Conservation (phyloP, 352 stramenopile species). For the Phytopythium aichiense region DNA sequence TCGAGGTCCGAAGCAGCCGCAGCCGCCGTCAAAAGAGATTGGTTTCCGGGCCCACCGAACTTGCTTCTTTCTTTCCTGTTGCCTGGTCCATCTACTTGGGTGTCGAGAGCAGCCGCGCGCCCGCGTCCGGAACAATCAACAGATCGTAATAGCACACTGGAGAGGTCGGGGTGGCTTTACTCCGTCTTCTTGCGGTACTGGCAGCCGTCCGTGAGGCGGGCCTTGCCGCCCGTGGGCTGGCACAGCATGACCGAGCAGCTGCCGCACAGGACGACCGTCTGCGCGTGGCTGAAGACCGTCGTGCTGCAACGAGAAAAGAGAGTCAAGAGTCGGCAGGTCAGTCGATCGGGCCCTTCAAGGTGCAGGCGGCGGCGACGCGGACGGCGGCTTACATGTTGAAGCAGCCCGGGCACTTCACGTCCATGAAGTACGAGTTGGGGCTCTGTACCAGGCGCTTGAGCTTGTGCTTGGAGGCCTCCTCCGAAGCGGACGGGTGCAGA, state of each 20-base stretch:
- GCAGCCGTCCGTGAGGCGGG: slow-evolving; percentile 98
- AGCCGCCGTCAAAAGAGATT: slow-evolving; percentile 1
- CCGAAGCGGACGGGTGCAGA: slow-evolving; percentile 93
- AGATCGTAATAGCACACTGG: slow-evolving; percentile 8
- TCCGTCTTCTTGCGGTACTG: slow-evolving; percentile 99
- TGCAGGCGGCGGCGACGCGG: no score
- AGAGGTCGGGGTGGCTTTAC: slow-evolving; percentile 57
- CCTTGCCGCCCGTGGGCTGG: slow-evolving; percentile 98
- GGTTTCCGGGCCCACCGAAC: slow-evolving; percentile 6
- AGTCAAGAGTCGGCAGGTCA: not conserved
- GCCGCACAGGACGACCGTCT: slow-evolving; percentile 97
- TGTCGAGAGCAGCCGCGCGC: slow-evolving; percentile 4
- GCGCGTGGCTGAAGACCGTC: slow-evolving; percentile 98
- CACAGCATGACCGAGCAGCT: slow-evolving; percentile 98
- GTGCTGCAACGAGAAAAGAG: slow-evolving; percentile 48
- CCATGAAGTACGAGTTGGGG: slow-evolving; percentile 99
- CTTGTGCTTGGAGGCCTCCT: slow-evolving; percentile 99
- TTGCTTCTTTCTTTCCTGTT: slow-evolving; percentile 11
- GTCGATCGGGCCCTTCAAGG: not conserved
- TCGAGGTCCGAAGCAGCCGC: slow-evolving; percentile 7
- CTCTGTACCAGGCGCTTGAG: slow-evolving; percentile 99
- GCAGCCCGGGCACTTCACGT: slow-evolving; percentile 99
- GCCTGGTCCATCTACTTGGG: slow-evolving; percentile 7
- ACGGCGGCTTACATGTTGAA: slow-evolving; percentile 94
- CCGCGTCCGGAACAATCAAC: slow-evolving; percentile 3